Conservation (phyloP, 257 asterid genomes). For the Coffea eugenioides region DNA sequence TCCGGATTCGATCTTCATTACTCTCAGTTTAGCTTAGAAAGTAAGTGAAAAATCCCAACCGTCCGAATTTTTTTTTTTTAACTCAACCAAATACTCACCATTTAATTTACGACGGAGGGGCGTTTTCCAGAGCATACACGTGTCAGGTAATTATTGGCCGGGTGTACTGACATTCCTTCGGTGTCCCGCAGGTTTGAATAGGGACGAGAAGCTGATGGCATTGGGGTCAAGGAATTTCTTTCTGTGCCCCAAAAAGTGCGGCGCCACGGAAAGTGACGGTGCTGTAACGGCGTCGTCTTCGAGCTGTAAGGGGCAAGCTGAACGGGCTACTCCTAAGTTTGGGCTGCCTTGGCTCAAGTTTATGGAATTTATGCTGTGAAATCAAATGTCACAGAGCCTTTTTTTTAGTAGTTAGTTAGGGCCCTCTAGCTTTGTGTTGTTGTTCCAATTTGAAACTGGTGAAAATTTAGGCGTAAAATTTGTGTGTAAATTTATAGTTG, state of each 20-base stretch:
- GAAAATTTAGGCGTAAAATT: background rate
- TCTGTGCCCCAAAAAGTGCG: constrained; percentile 41
- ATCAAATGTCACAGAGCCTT: background rate
- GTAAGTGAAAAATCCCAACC: constrained; percentile 41
- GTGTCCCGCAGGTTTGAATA: constrained; percentile 48
- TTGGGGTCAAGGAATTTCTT: constrained; percentile 89
- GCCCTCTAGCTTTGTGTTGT: background rate
- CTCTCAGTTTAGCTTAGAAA: constrained; percentile 86
- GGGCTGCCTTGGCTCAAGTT: constrained; percentile 54
- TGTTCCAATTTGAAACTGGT: background rate
- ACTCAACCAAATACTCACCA: no score
- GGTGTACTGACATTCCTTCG: background rate
- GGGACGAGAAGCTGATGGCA: constrained; percentile 53
- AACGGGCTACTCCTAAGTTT: constrained; percentile 21
- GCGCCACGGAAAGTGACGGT: constrained; percentile 7
- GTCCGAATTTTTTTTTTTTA: background rate
- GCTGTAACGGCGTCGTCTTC: constrained; percentile 28
- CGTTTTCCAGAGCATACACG: background rate
- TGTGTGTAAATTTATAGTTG: background rate
- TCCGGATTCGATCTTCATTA: constrained; percentile 72
- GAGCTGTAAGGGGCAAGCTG: constrained; percentile 61
- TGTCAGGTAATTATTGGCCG: background rate
- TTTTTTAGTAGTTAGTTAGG: background rate
- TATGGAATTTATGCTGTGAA: constrained; percentile 59
- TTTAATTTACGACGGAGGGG: no score